Conservation (phyloP, 306 rosid genomes). For the Lathyrus aphaca region DNA sequence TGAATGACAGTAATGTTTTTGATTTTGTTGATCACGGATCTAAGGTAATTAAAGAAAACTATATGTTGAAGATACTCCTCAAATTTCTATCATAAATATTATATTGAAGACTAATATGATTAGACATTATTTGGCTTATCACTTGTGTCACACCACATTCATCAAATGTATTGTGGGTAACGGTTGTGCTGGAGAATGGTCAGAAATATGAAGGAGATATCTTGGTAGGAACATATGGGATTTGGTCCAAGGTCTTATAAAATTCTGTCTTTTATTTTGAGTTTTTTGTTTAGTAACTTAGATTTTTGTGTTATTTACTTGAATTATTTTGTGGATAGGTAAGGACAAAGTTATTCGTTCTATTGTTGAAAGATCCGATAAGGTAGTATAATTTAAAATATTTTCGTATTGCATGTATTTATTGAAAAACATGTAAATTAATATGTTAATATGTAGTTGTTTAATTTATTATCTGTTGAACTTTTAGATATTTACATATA, state of each 20-base stretch:
- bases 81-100: too few relatives aligned
- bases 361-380: too few relatives aligned
- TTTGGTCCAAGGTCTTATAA: slow-evolving; percentile 82
- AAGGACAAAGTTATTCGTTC: too few relatives aligned
- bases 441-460: too few relatives aligned
- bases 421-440: too few relatives aligned
- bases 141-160: slow-evolving; percentile 22
- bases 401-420: too few relatives aligned
- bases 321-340: too few relatives aligned
- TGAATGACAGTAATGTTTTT: slow-evolving; percentile 77
- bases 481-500: too few relatives aligned
- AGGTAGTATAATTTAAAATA: too few relatives aligned
- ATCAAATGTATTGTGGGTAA: slow-evolving; percentile 55
- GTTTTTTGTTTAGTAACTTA: background rate
- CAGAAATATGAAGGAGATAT: slow-evolving; percentile 83
- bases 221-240: slow-evolving; percentile 96
- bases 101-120: slow-evolving; percentile 17
- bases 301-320: too few relatives aligned
- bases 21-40: slow-evolving; percentile 73
- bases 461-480: too few relatives aligned
- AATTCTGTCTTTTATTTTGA: slow-evolving; percentile 3
- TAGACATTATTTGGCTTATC: slow-evolving; percentile 23
- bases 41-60: slow-evolving; percentile 62
- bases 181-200: slow-evolving; percentile 78
- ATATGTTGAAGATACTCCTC: too few relatives aligned